These are phyloP conservation scores for Exophiala oligosperma DNA, from an alignment of 2,329 filamentous ascomycete genomes.

Conservation along the genomic window DNA sequence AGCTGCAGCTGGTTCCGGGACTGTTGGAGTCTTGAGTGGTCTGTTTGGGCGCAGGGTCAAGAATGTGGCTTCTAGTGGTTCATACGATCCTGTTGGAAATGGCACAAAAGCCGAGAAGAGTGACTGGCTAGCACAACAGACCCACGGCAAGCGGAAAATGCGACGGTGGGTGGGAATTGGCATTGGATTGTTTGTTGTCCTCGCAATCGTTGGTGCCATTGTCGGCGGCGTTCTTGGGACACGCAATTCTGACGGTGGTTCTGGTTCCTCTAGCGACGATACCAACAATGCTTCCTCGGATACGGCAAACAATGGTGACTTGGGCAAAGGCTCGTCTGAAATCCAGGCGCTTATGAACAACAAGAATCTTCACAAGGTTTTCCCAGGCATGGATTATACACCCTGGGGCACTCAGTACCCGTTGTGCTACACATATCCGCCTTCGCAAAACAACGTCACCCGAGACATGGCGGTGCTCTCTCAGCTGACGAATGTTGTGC, in stretches of 20 bases:
- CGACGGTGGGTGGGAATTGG: constrained; percentile 67
- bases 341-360: constrained; percentile 84
- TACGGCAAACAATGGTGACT: constrained; percentile 63
- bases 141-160: constrained; percentile 63
- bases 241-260: constrained; percentile 42
- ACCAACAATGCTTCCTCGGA: constrained; percentile 59
- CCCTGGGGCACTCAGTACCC: constrained; percentile 90
- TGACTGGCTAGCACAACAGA: constrained; percentile 63
- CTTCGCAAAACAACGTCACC: constrained; percentile 92
- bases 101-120: constrained; percentile 57
- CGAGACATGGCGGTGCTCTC: constrained; percentile 86
- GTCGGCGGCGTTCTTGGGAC: constrained; percentile 70
- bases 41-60: constrained; percentile 42
- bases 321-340: constrained; percentile 71
- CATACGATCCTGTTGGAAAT: constrained; percentile 59
- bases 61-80: constrained; percentile 40
- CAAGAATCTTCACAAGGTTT: constrained; percentile 80
- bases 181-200: constrained; percentile 65
- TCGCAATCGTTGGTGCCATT: constrained; percentile 71
- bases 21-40: constrained; percentile 44
- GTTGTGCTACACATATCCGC: constrained; percentile 71
- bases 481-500: constrained; percentile 82
- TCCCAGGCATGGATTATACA: constrained; percentile 94
- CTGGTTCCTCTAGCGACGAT: constrained; percentile 26
- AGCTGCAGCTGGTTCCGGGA: constrained; percentile 47